Conservation (phyloP, 116 monocot genomes). For the Zostera marina region DNA sequence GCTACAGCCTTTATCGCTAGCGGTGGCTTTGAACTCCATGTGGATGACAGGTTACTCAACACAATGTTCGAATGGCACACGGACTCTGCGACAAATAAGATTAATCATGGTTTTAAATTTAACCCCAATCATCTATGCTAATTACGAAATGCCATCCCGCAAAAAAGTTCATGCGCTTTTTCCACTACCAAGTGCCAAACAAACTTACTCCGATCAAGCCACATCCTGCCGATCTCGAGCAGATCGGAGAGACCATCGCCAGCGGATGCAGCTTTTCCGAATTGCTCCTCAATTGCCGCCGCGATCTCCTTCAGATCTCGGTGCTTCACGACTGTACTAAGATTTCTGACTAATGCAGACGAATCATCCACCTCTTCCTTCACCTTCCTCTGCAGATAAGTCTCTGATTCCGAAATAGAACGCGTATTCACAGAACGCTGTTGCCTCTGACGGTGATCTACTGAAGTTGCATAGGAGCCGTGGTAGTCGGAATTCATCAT, state of each 20-base stretch:
- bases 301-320: conserved; percentile 67
- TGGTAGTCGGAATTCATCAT: conserved; percentile 40
- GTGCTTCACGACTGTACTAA: conserved; percentile 65
- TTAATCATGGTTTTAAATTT: not conserved
- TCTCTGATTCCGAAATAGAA: conserved; percentile 29
- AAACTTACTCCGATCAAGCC: conserved; percentile 45
- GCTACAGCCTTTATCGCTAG: conserved; percentile 26
- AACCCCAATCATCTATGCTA: not conserved
- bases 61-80: conserved; percentile 91
- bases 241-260: conserved; percentile 57
- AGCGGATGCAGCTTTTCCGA: conserved; percentile 56
- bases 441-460: conserved; percentile 6
- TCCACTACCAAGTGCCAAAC: too few relatives aligned
- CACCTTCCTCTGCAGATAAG: conserved; percentile 1
- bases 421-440: not conserved
- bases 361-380: conserved; percentile 1
- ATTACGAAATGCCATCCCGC: too few relatives aligned
- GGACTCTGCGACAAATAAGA: conserved; percentile 41
- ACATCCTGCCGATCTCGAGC: conserved; percentile 69
- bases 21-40: conserved; percentile 52
- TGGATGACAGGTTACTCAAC: conserved; percentile 62
- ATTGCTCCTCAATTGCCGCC: conserved; percentile 75
- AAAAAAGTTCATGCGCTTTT: too few relatives aligned
- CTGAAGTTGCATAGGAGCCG: conserved; percentile 10
- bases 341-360: conserved; percentile 5